Evolutionary conservation across 1,139 yeast genomes (phyloP).

Genomic region (Geotrichum carabidarum): DNA sequence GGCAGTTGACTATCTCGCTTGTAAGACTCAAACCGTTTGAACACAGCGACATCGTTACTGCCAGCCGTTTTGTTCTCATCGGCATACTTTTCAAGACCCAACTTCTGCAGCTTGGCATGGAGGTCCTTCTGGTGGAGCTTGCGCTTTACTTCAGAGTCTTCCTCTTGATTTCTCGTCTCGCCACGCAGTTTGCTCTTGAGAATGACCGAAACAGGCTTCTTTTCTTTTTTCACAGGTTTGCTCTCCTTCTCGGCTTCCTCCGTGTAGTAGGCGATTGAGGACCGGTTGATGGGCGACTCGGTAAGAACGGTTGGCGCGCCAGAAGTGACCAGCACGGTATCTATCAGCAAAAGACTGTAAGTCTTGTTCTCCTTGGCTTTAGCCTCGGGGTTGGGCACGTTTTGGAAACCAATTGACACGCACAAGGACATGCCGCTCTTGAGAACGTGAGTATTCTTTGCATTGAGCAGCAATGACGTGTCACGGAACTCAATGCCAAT

Average conservation of each 20-base stretch:
- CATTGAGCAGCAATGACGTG: slow-evolving; percentile 64
- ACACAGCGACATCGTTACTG: slow-evolving; percentile 65
- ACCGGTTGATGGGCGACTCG: slow-evolving; percentile 63
- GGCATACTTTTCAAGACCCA: slow-evolving; percentile 49
- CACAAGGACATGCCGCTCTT: slow-evolving; percentile 72
- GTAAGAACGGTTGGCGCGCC: slow-evolving; percentile 61
- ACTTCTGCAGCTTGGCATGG: slow-evolving; percentile 80
- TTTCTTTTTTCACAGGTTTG: slow-evolving; percentile 23
- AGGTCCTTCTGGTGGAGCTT: slow-evolving; percentile 77
- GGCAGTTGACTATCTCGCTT: slow-evolving; percentile 92
- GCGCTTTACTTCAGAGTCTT: slow-evolving; percentile 76
- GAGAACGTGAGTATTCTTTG: slow-evolving; percentile 64
- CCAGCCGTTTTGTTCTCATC: slow-evolving; percentile 44
- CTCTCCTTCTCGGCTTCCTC: slow-evolving; percentile 52
- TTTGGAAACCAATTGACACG: slow-evolving; percentile 71
- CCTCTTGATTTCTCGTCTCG: slow-evolving; percentile 59
- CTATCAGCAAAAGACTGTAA: slow-evolving; percentile 74
- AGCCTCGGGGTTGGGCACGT: slow-evolving; percentile 43
- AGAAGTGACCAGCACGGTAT: slow-evolving; percentile 63
- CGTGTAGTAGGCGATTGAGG: slow-evolving; percentile 79
- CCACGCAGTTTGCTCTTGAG: slow-evolving; percentile 77
- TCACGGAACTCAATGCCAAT: slow-evolving; percentile 91
- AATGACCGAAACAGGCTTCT: slow-evolving; percentile 37
- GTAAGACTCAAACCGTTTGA: slow-evolving; percentile 90
- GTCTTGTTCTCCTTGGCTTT: slow-evolving; percentile 46